phyloP scores from a whole-genome alignment of 2,329 filamentous ascomycete species.

The Paracoccidioides lutzii region DNA sequence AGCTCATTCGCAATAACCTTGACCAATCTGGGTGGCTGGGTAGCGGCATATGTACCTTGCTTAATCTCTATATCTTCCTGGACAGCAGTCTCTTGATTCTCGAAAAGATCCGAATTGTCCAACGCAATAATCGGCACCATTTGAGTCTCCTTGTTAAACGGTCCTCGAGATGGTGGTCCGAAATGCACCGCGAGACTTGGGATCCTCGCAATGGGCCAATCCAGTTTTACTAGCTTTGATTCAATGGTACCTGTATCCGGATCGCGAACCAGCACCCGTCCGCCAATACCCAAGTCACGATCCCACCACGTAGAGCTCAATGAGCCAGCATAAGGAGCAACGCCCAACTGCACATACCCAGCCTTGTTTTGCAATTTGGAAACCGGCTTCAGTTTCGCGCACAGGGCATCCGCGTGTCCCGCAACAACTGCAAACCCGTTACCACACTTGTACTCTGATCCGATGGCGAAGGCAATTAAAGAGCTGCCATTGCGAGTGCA shows the following conservation, averaged over 20 bases:
- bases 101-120: constrained; percentile 51
- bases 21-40: constrained; percentile 75
- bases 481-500: constrained; percentile 74
- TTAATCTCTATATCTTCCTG: constrained; percentile 14
- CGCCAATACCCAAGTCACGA: constrained; percentile 80
- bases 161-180: constrained; percentile 53
- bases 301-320: constrained; percentile 95
- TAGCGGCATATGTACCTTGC: constrained; percentile 60
- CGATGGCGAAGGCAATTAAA: constrained; percentile 73
- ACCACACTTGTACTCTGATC: constrained; percentile 65
- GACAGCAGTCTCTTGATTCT: constrained; percentile 20
- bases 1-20: constrained; percentile 68
- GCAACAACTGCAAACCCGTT: constrained; percentile 82
- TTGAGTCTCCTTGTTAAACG: constrained; percentile 79
- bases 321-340: constrained; percentile 83
- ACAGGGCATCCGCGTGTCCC: constrained; percentile 85
- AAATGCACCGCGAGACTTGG: constrained; percentile 92
- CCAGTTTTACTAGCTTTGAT: constrained; percentile 74
- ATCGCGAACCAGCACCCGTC: constrained; percentile 73
- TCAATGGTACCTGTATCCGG: constrained; percentile 59
- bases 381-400: constrained; percentile 81
- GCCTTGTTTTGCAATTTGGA: constrained; percentile 71
- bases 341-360: constrained; percentile 77
- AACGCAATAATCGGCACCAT: constrained; percentile 89
- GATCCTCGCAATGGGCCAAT: constrained; percentile 86